These are phyloP conservation scores for Eudorina sp. DNA, from an alignment of 139 green algal species.

Conservation along the genomic window DNA sequence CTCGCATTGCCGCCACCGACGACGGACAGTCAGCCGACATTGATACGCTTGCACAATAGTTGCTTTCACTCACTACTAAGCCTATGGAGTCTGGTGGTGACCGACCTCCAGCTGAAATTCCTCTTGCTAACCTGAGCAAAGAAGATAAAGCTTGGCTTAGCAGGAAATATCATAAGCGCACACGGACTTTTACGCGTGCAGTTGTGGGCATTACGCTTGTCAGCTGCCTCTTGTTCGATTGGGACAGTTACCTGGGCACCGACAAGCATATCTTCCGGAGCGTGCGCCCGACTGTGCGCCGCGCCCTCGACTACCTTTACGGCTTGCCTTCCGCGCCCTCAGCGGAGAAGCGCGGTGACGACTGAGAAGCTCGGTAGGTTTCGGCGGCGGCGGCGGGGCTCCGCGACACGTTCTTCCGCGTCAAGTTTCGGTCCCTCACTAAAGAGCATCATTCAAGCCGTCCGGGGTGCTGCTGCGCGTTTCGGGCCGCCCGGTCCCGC, in stretches of 20 bases:
- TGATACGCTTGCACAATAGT: neutral
- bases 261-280: conserved; percentile 60
- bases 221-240: conserved; percentile 63
- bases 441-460: no score
- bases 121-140: conserved; percentile 23
- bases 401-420: neutral
- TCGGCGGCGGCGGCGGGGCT: conserved; percentile 3
- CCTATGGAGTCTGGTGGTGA: conserved; percentile 28
- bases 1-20: neutral
- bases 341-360: neutral
- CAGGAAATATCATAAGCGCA: conserved; percentile 49
- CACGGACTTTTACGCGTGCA: neutral
- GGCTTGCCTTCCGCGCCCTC: neutral
- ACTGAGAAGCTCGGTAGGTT: neutral
- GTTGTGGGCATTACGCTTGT: conserved; percentile 21
- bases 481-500: no score
- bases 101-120: neutral
- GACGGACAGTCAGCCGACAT: neutral
- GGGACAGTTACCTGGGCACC: conserved; percentile 63
- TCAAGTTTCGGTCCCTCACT: neutral
- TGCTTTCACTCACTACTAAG: neutral
- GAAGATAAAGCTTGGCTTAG: conserved; percentile 41
- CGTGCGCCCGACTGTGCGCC: conserved; percentile 48
- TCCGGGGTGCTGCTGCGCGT: no score
- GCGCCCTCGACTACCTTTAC: conserved; percentile 48